These are phyloP conservation scores for Sporothrix inflata DNA, from an alignment of 2,329 filamentous ascomycete genomes.

Conservation along the genomic window DNA sequence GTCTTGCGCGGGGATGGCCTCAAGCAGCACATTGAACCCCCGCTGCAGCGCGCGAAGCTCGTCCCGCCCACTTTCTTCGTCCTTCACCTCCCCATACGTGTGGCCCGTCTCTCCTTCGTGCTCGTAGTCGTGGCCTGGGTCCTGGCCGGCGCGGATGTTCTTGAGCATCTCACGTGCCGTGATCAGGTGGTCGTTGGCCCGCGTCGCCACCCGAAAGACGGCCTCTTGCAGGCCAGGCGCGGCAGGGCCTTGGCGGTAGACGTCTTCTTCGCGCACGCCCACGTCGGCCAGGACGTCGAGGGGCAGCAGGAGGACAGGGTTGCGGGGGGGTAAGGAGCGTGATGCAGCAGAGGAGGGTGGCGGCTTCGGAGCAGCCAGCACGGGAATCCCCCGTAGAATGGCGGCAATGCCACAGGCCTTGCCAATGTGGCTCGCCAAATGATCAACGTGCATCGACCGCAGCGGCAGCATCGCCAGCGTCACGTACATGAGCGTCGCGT, in stretches of 20 bases:
- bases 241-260: conserved; percentile 77
- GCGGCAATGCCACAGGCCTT: conserved; percentile 90
- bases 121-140: conserved; percentile 85
- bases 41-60: conserved; percentile 55
- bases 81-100: conserved; percentile 48
- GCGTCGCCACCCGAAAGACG: conserved; percentile 87
- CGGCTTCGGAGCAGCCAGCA: conserved; percentile 78
- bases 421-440: conserved; percentile 91
- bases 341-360: conserved; percentile 48
- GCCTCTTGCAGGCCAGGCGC: conserved; percentile 84
- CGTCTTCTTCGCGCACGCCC: conserved; percentile 83
- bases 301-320: conserved; percentile 71
- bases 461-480: conserved; percentile 79
- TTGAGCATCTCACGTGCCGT: conserved; percentile 90
- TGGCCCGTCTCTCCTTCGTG: conserved; percentile 77
- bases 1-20: conserved; percentile 74
- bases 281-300: conserved; percentile 86
- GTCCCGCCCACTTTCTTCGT: conserved; percentile 39
- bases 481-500: conserved; percentile 88
- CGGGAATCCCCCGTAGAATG: conserved; percentile 81
- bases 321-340: conserved; percentile 43
- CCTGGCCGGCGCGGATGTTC: conserved; percentile 72
- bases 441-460: conserved; percentile 82
- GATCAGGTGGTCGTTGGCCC: conserved; percentile 93
- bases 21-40: conserved; percentile 79